A percentile compares a stretch with the other conserved stretches of the same genome.
Evolutionary conservation across 148 eudicot genomes (phyloP).

Genomic region (Rhododendron kiyosumense): DNA sequence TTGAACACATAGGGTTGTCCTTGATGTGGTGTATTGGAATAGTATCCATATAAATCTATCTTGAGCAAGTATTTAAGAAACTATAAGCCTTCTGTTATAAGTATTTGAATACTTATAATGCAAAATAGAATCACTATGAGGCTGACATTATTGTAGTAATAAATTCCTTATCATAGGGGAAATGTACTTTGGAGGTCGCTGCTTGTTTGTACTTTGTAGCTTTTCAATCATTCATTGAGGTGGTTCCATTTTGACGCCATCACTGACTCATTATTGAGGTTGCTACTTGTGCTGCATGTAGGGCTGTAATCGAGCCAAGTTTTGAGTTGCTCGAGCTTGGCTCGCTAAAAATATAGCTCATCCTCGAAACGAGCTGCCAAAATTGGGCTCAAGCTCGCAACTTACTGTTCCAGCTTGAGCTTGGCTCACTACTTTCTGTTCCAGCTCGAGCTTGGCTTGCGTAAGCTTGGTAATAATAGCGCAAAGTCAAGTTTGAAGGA

Average conservation of each 20-base stretch:
- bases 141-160: neutral
- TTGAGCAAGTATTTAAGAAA: neutral
- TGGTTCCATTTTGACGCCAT: neutral
- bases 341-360: neutral
- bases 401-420: no score
- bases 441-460: neutral
- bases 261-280: neutral
- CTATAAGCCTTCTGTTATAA: neutral
- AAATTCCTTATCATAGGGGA: neutral
- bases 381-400: no score
- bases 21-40: neutral
- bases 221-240: neutral
- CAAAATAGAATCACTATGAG: no score
- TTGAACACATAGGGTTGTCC: neutral
- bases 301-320: neutral
- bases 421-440: no score
- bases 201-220: neutral
- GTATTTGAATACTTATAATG: no score
- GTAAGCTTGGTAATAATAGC: neutral
- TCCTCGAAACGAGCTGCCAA: neutral
- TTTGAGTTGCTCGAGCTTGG: neutral
- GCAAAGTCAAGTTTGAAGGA: neutral
- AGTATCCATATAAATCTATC: neutral
- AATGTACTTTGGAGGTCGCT: neutral
- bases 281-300: neutral